A percentile compares a stretch with the other conserved stretches of the same genome.
These are phyloP conservation scores for Amanita muscaria DNA, from an alignment of 768 basidiomycete genomes.

Conservation along the genomic window DNA sequence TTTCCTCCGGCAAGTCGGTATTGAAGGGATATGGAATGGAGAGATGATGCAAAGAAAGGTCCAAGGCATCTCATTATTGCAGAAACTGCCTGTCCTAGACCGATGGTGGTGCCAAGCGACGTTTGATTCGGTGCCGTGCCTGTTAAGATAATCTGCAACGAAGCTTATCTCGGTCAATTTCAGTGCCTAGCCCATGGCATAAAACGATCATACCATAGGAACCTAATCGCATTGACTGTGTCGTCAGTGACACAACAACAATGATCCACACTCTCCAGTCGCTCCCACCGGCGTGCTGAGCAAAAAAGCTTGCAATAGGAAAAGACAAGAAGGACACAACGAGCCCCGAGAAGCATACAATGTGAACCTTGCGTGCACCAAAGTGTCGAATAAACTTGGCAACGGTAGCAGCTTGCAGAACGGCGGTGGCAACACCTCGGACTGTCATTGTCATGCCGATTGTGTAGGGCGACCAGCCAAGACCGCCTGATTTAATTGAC, in stretches of 20 bases:
- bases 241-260: neutral
- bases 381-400: conserved; percentile 34
- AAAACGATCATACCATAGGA: neutral
- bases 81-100: neutral
- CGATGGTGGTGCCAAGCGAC: conserved; percentile 3
- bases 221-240: neutral
- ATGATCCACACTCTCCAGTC: neutral
- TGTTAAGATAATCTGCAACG: neutral
- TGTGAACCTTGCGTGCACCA: conserved; percentile 34
- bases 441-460: conserved; percentile 46
- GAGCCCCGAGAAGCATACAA: conserved; percentile 22
- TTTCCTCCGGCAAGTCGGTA: conserved; percentile 4
- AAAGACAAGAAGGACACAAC: conserved; percentile 12
- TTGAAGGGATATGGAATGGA: conserved; percentile 4
- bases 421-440: conserved; percentile 44
- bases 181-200: no score
- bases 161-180: neutral
- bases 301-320: conserved; percentile 10
- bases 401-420: conserved; percentile 43
- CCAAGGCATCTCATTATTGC: neutral
- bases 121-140: neutral
- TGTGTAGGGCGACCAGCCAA: conserved; percentile 39
- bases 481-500: conserved; percentile 43
- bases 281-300: neutral
- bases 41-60: conserved; percentile 4